These are phyloP conservation scores for Spencermartinsiella ligniputridi DNA, from an alignment of 1,139 yeast species.

Conservation along the genomic window DNA sequence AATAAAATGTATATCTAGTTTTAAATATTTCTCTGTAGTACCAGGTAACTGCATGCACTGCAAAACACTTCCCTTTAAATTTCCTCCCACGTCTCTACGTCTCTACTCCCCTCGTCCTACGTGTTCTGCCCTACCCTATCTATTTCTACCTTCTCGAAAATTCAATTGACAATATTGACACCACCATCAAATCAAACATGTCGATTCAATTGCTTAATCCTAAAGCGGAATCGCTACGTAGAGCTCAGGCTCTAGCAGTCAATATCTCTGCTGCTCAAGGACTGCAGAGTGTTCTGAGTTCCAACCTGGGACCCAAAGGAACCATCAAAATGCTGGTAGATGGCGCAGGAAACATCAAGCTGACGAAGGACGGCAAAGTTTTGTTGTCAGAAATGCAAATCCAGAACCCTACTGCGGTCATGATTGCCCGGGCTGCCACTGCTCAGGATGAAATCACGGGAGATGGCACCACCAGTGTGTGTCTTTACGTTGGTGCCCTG, in stretches of 20 bases:
- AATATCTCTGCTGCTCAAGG: slow-evolving; percentile 97
- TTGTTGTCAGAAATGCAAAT: slow-evolving; percentile 94
- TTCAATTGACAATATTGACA: neutral
- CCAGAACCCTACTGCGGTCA: slow-evolving; percentile 98
- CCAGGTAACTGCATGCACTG: too few relatives aligned
- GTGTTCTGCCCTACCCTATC: neutral
- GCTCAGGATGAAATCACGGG: slow-evolving; percentile 99
- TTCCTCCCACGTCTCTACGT: too few relatives aligned
- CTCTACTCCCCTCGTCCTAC: too few relatives aligned
- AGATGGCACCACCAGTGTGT: slow-evolving; percentile 98
- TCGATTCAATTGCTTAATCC: slow-evolving; percentile 84
- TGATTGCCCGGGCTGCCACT: slow-evolving; percentile 96
- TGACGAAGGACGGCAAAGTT: slow-evolving; percentile 97
- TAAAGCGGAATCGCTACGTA: slow-evolving; percentile 90
- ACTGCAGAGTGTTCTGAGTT: slow-evolving; percentile 81
- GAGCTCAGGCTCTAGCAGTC: slow-evolving; percentile 92
- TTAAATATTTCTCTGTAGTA: too few relatives aligned
- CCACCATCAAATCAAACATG: neutral
- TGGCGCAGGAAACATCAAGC: slow-evolving; percentile 92
- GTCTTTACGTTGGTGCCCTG: slow-evolving; percentile 88
- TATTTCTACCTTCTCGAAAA: slow-evolving; percentile 1
- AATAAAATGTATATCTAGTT: too few relatives aligned
- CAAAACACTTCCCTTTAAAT: too few relatives aligned
- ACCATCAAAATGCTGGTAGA: slow-evolving; percentile 94
- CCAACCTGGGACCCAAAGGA: slow-evolving; percentile 96